Evolutionary conservation across 306 rosid genomes (phyloP), one percentile per base, ranked within the genome.

Genomic region (Citrullus mucosospermus): DNA sequence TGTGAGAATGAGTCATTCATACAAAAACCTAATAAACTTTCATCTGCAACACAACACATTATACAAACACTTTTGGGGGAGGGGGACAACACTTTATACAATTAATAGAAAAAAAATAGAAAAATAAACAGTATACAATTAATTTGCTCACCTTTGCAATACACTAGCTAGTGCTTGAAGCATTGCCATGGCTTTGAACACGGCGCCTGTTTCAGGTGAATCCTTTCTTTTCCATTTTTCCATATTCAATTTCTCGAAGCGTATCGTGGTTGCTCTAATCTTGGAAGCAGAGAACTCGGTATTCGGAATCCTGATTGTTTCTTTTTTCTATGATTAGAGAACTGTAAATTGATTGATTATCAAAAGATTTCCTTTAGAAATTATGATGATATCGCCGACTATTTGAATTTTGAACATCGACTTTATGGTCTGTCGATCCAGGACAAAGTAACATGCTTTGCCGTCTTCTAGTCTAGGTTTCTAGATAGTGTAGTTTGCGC

Each of bases 171-270:
- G 44, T 63, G 70, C 43, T n/a, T 34, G 22, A 63, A 32, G 71
- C 48, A 65, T 36, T 36, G 6, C 8, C 59, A 72, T 4, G 74
- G 15, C 51, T 67, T 2, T 6, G 74, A 43, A 67, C 50, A 38
- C 74, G 53, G 53, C 20, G 74, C 74, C 41, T 67, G 74, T 32
- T 43, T 68, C 75, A 68, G 34, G 75, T 68, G 54, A 68, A 25
- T 44, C 57, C 30, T 9, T 20, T 67, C 39, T 14, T 70, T 46
- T 20, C 1, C 76, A 14, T 25, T 70, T 70, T 14, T 25, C 76
- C n/a, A 14, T 13, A 25, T 70, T 70, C 76, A 6, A 46, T 70
- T 53, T 43, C 53, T 72, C 44, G 28, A 69, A 17, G 41, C 77
- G 25, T 50, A 38, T 72, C 44, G 16, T 72, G 9, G 38, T 50